Evolutionary conservation across 768 basidiomycete species (phyloP).

Genomic region (Trametes cingulata): DNA sequence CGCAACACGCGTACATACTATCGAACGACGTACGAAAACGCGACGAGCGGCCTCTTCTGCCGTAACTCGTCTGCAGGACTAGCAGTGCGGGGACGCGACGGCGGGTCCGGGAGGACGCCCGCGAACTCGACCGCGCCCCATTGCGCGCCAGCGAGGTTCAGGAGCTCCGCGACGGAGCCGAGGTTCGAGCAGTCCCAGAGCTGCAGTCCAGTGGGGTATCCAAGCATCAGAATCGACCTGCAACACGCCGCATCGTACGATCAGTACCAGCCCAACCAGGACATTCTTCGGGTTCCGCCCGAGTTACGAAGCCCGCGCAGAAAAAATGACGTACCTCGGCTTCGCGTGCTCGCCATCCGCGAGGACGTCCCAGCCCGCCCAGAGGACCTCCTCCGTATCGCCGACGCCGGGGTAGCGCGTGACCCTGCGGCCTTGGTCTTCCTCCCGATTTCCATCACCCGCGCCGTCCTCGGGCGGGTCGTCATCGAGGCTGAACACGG

Average conservation of each 20-base stretch:
- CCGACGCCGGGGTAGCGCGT: conserved; percentile 32
- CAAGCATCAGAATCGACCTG: conserved; percentile 47
- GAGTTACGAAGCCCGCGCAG: conserved; percentile 1
- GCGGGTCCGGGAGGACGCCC: conserved; percentile 42
- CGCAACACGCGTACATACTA: not conserved
- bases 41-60: conserved; percentile 37
- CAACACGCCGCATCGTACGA: conserved; percentile 33
- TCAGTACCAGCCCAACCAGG: too few species aligned
- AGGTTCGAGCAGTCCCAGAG: conserved; percentile 65
- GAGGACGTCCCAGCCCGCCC: conserved; percentile 48
- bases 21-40: conserved; percentile 33
- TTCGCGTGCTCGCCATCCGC: conserved; percentile 6
- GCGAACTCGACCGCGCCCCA: conserved; percentile 42
- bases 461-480: conserved; percentile 22
- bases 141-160: conserved; percentile 46
- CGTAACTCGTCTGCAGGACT: conserved; percentile 31
- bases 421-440: conserved; percentile 8
- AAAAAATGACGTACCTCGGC: conserved; percentile 19
- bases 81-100: not conserved
- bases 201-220: conserved; percentile 53
- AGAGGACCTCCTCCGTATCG: conserved; percentile 40
- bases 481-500: conserved; percentile 32
- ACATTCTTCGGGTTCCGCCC: too few species aligned
- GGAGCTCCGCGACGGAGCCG: conserved; percentile 49
- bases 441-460: not conserved